Conservation (phyloP, 306 rosid genomes). For the Cicer pinnatifidum region DNA sequence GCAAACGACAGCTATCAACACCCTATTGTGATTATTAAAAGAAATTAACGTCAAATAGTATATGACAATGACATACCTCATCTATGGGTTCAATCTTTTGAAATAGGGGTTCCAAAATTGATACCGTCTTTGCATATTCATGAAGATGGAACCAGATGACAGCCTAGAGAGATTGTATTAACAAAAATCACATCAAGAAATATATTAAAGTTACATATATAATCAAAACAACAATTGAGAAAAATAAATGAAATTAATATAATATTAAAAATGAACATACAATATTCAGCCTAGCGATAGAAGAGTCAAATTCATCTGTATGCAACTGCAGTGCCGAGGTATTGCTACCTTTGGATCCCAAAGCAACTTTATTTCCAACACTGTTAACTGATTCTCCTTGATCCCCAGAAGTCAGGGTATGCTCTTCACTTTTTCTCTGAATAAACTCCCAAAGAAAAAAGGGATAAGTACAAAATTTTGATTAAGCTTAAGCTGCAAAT, state of each 20-base stretch:
- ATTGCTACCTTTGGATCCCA: slow-evolving; percentile 73
- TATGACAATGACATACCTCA: slow-evolving; percentile 63
- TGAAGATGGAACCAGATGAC: slow-evolving; percentile 92
- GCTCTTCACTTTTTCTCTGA: slow-evolving; percentile 78
- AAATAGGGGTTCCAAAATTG: slow-evolving; percentile 86
- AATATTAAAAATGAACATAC: slow-evolving; percentile 50
- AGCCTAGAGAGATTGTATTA: slow-evolving; percentile 60
- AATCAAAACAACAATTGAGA: slow-evolving; percentile 29
- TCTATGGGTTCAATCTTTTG: slow-evolving; percentile 92
- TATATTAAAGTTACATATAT: slow-evolving; percentile 19
- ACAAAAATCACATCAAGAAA: slow-evolving; percentile 35
- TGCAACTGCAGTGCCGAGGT: slow-evolving; percentile 53
- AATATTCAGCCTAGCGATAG: slow-evolving; percentile 64
- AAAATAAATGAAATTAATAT: slow-evolving; percentile 31
- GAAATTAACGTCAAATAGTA: slow-evolving; percentile 34
- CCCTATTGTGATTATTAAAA: slow-evolving; percentile 25
- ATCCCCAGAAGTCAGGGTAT: slow-evolving; percentile 67
- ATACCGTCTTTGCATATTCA: slow-evolving; percentile 75
- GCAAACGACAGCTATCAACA: slow-evolving; percentile 44
- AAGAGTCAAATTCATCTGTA: slow-evolving; percentile 85
- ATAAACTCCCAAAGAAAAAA: slow-evolving; percentile 44
- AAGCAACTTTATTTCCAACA: slow-evolving; percentile 63
- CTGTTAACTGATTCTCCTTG: slow-evolving; percentile 64
- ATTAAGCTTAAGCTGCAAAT: too few relatives aligned
- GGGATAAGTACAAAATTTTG: slow-evolving; percentile 36